Evolutionary conservation across 1,284 basidiomycete species (phyloP), one percentile per base, ranked within the genome.

Genomic region (Malassezia pachydermatis): DNA sequence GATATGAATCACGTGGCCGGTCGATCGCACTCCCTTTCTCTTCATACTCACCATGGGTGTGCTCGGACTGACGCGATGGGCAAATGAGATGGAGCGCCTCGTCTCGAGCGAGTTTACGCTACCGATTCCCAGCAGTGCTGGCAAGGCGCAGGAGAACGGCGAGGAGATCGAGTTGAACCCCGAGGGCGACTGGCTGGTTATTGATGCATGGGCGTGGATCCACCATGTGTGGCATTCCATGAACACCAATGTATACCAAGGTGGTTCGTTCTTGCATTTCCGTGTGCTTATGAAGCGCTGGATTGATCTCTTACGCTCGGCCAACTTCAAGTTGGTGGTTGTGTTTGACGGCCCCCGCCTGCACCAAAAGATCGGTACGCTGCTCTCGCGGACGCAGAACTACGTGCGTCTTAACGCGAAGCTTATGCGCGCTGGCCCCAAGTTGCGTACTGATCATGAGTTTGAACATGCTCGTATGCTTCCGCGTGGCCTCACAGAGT

Each of bases 161-260:
- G 50, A 52, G 27, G 33, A 39, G 3, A 38, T 45, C 9, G 20
- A 52, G 32, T 24, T 52, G 14, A 37, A 43, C 19, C 27, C 44
- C 11, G 39, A 52, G 14, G 50, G 50, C 19, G 40, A 46, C 23
- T 52, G 50, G 50, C 45, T 52, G 13, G 45, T 52, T 10, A 52
- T 52, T 11, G 50, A 52, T 19, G 50, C 50, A 3, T 52, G 50
- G 50, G 50, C 50, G 4, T 52, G 50, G 50, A 45, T 52, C 25
- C 50, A 52, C 40, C 47, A 52, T 29, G 33, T 47, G 16, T 52
- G 50, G 50, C 45, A 52, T 40, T 52, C 50, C 16, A 52, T 52
- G 50, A 52, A 52, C 50, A 43, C 44, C 7, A 52, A 52, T 29
- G 50, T 52, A 39, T 52, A 52, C 40, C 50, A 52, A 37, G 50